Evolutionary conservation across 179 eudicot genomes (phyloP).

Genomic region (Amaranthus tricolor): DNA sequence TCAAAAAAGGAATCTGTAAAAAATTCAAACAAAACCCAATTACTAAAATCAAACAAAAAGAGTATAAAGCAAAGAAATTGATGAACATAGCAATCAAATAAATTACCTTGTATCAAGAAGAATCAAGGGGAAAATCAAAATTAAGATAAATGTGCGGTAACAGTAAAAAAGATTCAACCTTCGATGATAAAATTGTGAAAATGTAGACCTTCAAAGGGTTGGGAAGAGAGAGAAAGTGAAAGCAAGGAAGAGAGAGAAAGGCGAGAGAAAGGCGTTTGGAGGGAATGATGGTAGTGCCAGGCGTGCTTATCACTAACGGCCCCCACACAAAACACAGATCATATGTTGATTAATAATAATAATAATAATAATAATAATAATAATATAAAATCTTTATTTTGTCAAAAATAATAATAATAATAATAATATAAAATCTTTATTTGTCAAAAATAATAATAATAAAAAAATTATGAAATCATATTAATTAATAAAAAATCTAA

Average conservation of each 20-base stretch:
- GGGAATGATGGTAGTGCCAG: slow-evolving; percentile 67
- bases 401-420: no score
- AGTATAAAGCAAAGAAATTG: slow-evolving; percentile 2
- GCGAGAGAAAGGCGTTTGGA: slow-evolving; percentile 37
- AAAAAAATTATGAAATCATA: no score
- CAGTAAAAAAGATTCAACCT: slow-evolving; percentile 10
- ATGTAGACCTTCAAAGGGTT: neutral
- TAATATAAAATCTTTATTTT: no score
- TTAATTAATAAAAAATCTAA: no score
- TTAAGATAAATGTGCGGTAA: neutral
- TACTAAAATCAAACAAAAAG: slow-evolving; percentile 18
- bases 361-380: neutral
- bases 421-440: no score
- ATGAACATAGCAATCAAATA: no score
- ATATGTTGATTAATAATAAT: slow-evolving; percentile 17
- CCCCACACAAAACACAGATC: slow-evolving; percentile 22
- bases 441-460: no score
- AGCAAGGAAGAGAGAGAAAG: neutral
- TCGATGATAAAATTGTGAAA: slow-evolving; percentile 21
- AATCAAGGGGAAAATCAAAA: slow-evolving; percentile 16
- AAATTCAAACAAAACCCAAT: slow-evolving; percentile 13
- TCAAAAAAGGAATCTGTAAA: slow-evolving; percentile 7
- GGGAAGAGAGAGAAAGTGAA: no score
- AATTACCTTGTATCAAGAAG: slow-evolving; percentile 21
- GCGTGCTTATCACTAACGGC: slow-evolving; percentile 39